Evolutionary conservation across 768 basidiomycete species (phyloP).

Genomic region (Galerina sulciceps): DNA sequence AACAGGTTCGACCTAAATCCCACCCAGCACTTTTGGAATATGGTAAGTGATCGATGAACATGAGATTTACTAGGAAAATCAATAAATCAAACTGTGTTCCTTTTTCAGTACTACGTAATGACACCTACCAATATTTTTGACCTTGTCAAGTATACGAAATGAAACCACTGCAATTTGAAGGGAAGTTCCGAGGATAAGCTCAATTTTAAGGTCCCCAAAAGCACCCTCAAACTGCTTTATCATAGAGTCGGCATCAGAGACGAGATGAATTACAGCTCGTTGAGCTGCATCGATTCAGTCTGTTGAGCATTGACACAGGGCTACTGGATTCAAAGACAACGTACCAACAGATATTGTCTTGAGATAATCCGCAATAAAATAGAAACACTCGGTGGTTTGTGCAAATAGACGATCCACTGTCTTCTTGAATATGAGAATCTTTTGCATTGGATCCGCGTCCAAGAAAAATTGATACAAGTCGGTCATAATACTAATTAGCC

Average conservation of each 20-base stretch:
- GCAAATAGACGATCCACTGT: background rate
- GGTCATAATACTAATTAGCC: background rate
- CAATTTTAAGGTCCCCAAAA: constrained; percentile 9
- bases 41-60: background rate
- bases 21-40: background rate
- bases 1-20: background rate
- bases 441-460: background rate
- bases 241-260: constrained; percentile 7
- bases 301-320: no score
- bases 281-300: background rate
- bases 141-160: constrained; percentile 9
- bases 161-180: constrained; percentile 10
- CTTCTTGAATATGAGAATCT: background rate
- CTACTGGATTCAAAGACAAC: background rate
- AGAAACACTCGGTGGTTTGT: constrained; percentile 6
- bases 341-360: constrained; percentile 1
- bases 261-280: constrained; percentile 4
- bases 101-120: background rate
- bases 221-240: constrained; percentile 7
- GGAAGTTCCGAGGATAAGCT: constrained; percentile 7
- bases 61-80: background rate
- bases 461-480: constrained; percentile 3
- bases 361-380: constrained; percentile 8
- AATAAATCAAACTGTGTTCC: background rate
- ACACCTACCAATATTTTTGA: constrained; percentile 3